Percentiles rank a stretch among this genome's conserved stretches.
Evolutionary conservation across 768 basidiomycete genomes (phyloP).

Genomic region (Suillus tomentosus): DNA sequence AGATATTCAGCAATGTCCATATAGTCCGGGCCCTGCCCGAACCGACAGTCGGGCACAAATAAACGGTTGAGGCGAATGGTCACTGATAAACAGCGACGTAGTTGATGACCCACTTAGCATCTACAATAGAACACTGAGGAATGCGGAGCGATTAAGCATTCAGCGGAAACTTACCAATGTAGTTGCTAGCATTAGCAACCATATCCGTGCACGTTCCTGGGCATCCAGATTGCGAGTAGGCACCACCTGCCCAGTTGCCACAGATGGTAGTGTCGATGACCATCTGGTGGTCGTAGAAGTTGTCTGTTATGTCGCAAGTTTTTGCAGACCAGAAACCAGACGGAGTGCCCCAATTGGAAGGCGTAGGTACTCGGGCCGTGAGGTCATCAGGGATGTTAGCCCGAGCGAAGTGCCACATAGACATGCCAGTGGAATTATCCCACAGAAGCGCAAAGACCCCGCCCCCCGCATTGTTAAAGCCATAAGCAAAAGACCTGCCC

Average conservation of each 20-base stretch:
- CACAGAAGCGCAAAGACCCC: slow-evolving; percentile 64
- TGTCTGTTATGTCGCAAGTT: slow-evolving; percentile 49
- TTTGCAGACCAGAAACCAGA: slow-evolving; percentile 51
- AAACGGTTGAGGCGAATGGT: neutral
- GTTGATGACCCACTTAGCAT: slow-evolving; percentile 58
- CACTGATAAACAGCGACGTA: slow-evolving; percentile 56
- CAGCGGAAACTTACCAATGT: slow-evolving; percentile 38
- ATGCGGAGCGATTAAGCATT: slow-evolving; percentile 21
- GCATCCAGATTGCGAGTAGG: slow-evolving; percentile 34
- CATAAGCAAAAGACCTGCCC: slow-evolving; percentile 41
- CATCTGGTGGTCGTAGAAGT: slow-evolving; percentile 56
- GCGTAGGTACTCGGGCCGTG: slow-evolving; percentile 43
- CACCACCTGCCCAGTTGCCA: slow-evolving; percentile 30
- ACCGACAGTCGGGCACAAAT: too few relatives aligned
- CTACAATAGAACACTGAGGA: slow-evolving; percentile 29
- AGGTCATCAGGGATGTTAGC: slow-evolving; percentile 54
- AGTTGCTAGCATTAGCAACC: slow-evolving; percentile 60
- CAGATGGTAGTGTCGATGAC: slow-evolving; percentile 42
- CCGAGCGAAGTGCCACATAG: slow-evolving; percentile 59
- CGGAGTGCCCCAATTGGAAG: slow-evolving; percentile 54
- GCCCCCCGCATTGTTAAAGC: slow-evolving; percentile 39
- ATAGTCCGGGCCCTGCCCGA: neutral
- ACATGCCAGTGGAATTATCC: slow-evolving; percentile 48
- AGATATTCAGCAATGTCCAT: neutral
- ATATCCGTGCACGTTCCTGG: slow-evolving; percentile 46